Base-by-base conservation (phyloP, 768 basidiomycete species). In the Solioccasus polychromus region DNA sequence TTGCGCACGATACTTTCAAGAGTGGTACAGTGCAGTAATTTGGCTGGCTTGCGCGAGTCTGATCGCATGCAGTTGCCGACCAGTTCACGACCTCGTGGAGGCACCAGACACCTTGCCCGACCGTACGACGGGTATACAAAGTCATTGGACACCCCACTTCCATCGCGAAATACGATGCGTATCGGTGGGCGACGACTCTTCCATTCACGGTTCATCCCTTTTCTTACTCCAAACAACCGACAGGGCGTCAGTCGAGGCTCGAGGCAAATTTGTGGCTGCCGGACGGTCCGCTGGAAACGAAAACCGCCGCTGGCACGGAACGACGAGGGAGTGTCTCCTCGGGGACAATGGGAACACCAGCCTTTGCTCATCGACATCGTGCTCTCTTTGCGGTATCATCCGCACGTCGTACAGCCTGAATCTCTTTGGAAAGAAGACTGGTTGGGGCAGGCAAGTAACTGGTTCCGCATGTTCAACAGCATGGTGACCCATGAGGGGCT, bases 231-330 rank as follows among this genome's bases (percentile, higher is more conserved):
- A 34, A 14, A 41, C 14, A 4, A 26, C 32, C 15, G 7, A 50
- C 45, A 85, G 83, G 36, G 55, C 74, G 18, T 67, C 67, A 10
- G 80, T 85, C 5, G 85, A 87, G 60, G 53, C 68, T 30, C 74
- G 76, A 36, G 83, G 84, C 1, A 75, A 82, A 24, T 86, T 85
- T 48, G 70, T 59, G 3, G 54, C 70, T 28, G 51, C 71, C 4
- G 80, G 80, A 28, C 70, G 79, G 35, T 77, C 80, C 5, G 64
- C 77, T 23, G 85, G 85, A 24, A 86, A 86, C 51, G 83, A 85
- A 62, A 83, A 84, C 52, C 78, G 84, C 24, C 77, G 85, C 18
- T 87, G 83, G 83, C 85, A 87, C 59, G 85, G 85, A 17, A 87
- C 85, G 10, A 74, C 74, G 28, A 71, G 85, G 15, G 72, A 78